These are phyloP conservation scores for Ogataea kodamae DNA, from an alignment of 805 yeast species.

Conservation along the genomic window DNA sequence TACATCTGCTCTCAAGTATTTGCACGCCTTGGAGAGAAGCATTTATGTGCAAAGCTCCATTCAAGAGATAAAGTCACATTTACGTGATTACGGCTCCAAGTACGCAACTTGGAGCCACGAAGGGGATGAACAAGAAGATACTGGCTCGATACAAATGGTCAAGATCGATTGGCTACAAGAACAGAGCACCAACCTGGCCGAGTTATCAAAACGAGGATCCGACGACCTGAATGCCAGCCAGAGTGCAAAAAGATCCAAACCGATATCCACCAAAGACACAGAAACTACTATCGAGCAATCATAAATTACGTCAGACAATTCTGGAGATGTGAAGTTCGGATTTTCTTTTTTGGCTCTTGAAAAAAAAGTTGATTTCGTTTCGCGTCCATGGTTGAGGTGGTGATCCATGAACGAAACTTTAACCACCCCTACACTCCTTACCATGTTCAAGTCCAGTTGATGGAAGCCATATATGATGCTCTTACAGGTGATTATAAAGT, in stretches of 20 bases:
- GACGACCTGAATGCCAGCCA: slow-evolving; percentile 12
- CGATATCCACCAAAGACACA: too few relatives aligned
- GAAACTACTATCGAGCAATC: too few relatives aligned
- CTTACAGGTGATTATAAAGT: slow-evolving; percentile 53
- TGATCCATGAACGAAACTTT: slow-evolving; percentile 32
- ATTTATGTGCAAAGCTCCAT: slow-evolving; percentile 26
- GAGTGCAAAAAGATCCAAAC: too few relatives aligned
- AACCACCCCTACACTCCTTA: slow-evolving; percentile 84
- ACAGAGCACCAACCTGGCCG: slow-evolving; percentile 4
- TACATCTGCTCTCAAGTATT: slow-evolving; percentile 23
- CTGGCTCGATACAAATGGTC: slow-evolving; percentile 18
- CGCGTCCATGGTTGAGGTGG: slow-evolving; percentile 21
- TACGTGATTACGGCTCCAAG: slow-evolving; percentile 18
- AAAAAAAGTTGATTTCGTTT: too few relatives aligned
- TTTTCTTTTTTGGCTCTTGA: too few relatives aligned
- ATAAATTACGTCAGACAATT: slow-evolving; percentile 1
- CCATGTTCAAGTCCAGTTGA: slow-evolving; percentile 68
- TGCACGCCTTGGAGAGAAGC: slow-evolving; percentile 24
- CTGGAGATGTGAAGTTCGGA: slow-evolving; percentile 16
- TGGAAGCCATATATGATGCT: slow-evolving; percentile 69
- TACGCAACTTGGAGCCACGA: slow-evolving; percentile 11
- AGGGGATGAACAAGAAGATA: slow-evolving; percentile 2
- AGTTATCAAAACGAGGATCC: slow-evolving; percentile 20
- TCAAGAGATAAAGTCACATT: slow-evolving; percentile 19
- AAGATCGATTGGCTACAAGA: slow-evolving; percentile 18